Conservation (phyloP, 1,139 yeast species). For the Yamadazyma blattariae region DNA sequence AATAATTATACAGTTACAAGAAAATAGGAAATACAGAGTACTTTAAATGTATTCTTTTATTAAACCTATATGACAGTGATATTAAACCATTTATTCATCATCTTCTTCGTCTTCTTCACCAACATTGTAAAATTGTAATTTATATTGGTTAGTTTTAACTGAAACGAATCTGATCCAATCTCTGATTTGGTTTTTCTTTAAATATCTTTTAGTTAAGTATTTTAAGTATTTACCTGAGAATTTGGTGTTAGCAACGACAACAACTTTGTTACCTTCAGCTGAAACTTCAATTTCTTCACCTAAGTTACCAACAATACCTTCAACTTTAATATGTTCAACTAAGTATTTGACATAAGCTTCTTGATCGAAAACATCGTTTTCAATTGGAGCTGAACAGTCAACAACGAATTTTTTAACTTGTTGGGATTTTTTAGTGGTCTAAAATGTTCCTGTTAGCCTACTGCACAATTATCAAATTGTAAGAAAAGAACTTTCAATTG, state of each 20-base stretch:
- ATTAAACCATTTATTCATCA: constrained; percentile 42
- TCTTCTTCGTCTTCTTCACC: constrained; percentile 95
- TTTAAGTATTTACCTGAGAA: constrained; percentile 99
- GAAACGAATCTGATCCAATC: constrained; percentile 99
- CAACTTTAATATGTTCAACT: constrained; percentile 99
- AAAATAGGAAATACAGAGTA: too few species aligned
- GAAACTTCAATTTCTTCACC: constrained; percentile 92
- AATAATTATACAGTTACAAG: too few species aligned
- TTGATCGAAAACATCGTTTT: constrained; percentile 97
- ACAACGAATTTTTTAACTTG: constrained; percentile 89
- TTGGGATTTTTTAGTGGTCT: constrained; percentile 79
- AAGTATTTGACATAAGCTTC: constrained; percentile 97
- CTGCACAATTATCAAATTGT: constrained; percentile 43
- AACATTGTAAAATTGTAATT: constrained; percentile 99
- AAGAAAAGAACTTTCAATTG: neutral
- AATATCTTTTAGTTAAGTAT: constrained; percentile 99
- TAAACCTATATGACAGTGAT: constrained; percentile 1
- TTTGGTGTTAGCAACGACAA: constrained; percentile 87
- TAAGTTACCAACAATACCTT: constrained; percentile 93
- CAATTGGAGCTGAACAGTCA: constrained; percentile 97
- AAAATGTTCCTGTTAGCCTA: constrained; percentile 50
- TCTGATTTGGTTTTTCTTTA: constrained; percentile 99
- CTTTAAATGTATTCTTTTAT: constrained; percentile 2
- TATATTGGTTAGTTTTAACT: constrained; percentile 93
- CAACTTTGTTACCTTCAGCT: constrained; percentile 80